Base-by-base conservation (phyloP, 2,329 filamentous ascomycete genomes). In the Fusarium pilosicola region DNA sequence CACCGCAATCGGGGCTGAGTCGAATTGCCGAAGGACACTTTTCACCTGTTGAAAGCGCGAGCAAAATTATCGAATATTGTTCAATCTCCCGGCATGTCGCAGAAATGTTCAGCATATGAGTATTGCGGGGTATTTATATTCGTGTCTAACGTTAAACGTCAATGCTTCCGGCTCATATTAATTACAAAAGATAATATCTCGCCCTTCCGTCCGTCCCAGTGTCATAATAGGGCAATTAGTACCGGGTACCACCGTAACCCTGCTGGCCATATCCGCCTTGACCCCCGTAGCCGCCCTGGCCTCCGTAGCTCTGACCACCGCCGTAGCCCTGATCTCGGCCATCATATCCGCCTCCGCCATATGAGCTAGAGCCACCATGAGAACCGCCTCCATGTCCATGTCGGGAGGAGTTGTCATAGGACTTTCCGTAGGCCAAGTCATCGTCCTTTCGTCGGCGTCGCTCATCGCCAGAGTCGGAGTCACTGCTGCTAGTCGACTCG, bases 401-500 rank as follows among this genome's bases (percentile, higher is more conserved):
- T 9, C 56, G 65, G 12, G 59, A 65, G 10, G 66, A 56, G 32
- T 66, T 65, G 20, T 66, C 63, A 18, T 66, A 66, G 13, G 65
- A 68, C 32, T 70, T 61, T 15, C 71, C 71, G 4, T 74, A 74
- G 18, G 66, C 62, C 26, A 71, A 28, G n/a, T 74, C 52, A 5
- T 74, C 55, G 10, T 74, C 54, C 22, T 39, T 70, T 41, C 67
- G 67, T 46, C 71, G 70, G 12, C 74, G 74, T 30, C 57, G 44
- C 5, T 74, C 74, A 12, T 77, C 71, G 15, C 69, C 74, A 13
- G 76, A 77, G 24, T 74, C 72, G 5, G 76, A 77, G 34, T 77
- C 76, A 30, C 76, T 77, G 55, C 75, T 77, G 55, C 74, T 75
- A 3, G 76, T 77, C 0, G 76, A 77, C 38, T 77, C 76, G 18